These are phyloP conservation scores for Citrus australasica DNA, from an alignment of 345 rosid genomes.

Conservation along the genomic window DNA sequence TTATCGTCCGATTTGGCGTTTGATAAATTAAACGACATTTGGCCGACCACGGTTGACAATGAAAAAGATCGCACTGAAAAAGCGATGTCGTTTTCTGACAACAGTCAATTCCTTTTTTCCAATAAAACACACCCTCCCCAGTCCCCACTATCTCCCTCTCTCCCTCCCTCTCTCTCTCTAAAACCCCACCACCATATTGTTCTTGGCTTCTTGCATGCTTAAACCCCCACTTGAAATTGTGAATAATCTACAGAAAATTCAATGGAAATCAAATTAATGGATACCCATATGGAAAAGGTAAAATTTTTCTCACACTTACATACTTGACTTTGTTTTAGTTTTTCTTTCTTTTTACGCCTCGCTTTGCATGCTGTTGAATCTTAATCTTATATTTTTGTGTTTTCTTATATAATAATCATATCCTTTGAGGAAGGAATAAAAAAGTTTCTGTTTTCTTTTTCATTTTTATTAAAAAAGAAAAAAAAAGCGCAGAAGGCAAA, in stretches of 20 bases:
- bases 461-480: background rate
- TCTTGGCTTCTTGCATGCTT: background rate
- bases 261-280: background rate
- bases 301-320: background rate
- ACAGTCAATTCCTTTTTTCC: background rate
- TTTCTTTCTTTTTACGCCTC: background rate
- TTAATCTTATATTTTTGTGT: background rate
- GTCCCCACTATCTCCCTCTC: background rate
- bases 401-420: background rate
- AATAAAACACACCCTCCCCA: background rate
- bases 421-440: background rate
- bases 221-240: background rate
- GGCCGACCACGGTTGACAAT: background rate
- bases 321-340: background rate
- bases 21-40: background rate
- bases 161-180: background rate
- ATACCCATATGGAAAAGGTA: conserved; percentile 3
- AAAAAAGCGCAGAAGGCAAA: background rate
- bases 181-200: background rate
- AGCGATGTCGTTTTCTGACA: background rate
- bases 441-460: too few relatives aligned
- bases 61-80: background rate
- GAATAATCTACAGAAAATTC: background rate
- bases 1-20: background rate
- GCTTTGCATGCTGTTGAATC: conserved; percentile 1